Conservation (phyloP, 805 yeast species). For the Phaffomyces antillensis region DNA sequence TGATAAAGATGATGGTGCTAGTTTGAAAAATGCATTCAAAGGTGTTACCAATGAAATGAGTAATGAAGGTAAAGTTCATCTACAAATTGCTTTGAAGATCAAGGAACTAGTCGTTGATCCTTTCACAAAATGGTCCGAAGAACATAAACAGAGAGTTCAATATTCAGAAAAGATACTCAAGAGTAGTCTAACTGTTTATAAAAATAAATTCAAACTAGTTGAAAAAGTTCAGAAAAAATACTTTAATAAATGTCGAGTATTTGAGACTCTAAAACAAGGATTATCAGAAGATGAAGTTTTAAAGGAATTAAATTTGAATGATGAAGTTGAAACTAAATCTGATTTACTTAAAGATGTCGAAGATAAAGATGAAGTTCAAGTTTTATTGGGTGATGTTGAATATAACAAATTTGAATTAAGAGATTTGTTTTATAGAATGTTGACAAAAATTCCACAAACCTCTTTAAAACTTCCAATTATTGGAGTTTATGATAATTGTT, state of each 20-base stretch:
- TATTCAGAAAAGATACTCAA: slow-evolving; percentile 49
- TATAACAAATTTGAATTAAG: slow-evolving; percentile 35
- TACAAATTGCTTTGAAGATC: slow-evolving; percentile 56
- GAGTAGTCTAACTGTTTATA: slow-evolving; percentile 45
- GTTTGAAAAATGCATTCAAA: slow-evolving; percentile 55
- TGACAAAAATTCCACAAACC: slow-evolving; percentile 43
- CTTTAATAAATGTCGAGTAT: slow-evolving; percentile 67
- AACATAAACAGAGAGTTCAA: slow-evolving; percentile 60
- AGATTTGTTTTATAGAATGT: slow-evolving; percentile 34
- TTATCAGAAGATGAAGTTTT: slow-evolving; percentile 38
- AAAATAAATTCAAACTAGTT: slow-evolving; percentile 37
- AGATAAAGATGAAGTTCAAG: slow-evolving; percentile 10
- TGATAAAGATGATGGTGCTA: slow-evolving; percentile 55
- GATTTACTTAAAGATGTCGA: not conserved
- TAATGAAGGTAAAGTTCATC: slow-evolving; percentile 51
- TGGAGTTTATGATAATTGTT: slow-evolving; percentile 57
- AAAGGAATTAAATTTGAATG: slow-evolving; percentile 15
- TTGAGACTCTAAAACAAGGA: slow-evolving; percentile 56
- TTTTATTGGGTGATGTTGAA: slow-evolving; percentile 28
- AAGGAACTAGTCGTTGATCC: slow-evolving; percentile 58
- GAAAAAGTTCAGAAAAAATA: slow-evolving; percentile 58
- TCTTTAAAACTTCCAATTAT: slow-evolving; percentile 60
- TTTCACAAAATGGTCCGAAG: slow-evolving; percentile 66
- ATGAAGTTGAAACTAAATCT: slow-evolving; percentile 1
- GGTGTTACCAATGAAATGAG: slow-evolving; percentile 49